These are phyloP conservation scores for Suhomyces sp. DNA, from an alignment of 805 yeast genomes.

Conservation along the genomic window DNA sequence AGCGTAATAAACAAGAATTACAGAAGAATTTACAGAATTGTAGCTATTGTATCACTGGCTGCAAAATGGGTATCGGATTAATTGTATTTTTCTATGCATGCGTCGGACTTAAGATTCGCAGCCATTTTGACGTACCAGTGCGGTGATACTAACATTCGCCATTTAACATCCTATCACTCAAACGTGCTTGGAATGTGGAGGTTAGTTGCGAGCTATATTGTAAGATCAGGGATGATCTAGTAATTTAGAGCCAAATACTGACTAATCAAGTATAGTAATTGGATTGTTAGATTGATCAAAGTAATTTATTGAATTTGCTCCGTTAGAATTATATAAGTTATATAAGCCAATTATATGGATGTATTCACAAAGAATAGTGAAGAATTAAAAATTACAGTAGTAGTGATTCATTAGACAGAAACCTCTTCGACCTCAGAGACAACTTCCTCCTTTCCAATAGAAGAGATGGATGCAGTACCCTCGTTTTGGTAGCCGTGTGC, in stretches of 20 bases:
- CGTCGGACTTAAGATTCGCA: not conserved
- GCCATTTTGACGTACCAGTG: not conserved
- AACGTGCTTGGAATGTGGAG: too few species aligned
- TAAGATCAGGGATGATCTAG: too few species aligned
- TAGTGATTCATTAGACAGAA: slow-evolving; percentile 12
- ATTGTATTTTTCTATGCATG: not conserved
- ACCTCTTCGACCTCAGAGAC: slow-evolving; percentile 27
- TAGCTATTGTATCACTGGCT: not conserved
- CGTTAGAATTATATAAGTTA: not conserved
- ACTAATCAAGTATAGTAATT: too few species aligned
- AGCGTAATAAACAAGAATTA: not conserved
- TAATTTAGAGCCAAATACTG: too few species aligned
- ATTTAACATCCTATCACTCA: too few species aligned
- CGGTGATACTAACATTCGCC: too few species aligned
- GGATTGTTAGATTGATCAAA: too few species aligned
- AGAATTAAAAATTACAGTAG: not conserved
- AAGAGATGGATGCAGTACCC: slow-evolving; percentile 12
- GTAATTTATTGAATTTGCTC: too few species aligned
- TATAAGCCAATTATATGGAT: not conserved
- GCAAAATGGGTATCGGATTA: not conserved
- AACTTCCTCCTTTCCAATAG: slow-evolving; percentile 22
- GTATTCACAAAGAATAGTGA: slow-evolving; percentile 1
- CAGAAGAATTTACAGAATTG: too few species aligned
- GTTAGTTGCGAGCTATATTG: too few species aligned
- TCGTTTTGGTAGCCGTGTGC: slow-evolving; percentile 34